Evolutionary conservation across 2,329 filamentous ascomycete species (phyloP).

Genomic region (Penicillium sp.): DNA sequence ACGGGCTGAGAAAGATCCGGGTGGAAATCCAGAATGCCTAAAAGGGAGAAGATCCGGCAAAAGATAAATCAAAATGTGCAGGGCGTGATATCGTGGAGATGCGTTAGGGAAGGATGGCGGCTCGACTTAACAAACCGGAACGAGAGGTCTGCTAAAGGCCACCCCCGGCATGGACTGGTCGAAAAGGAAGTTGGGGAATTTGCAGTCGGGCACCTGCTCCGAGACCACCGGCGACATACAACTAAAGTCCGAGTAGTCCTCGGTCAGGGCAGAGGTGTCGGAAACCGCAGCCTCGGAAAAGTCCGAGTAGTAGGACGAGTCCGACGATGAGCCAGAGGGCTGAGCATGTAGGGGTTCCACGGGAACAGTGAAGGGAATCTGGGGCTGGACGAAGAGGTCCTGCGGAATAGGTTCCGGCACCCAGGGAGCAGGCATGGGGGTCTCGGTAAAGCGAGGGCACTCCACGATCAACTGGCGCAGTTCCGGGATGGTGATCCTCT

Average conservation of each 20-base stretch:
- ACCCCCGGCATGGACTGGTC: slow-evolving; percentile 26
- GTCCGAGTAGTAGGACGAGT: slow-evolving; percentile 33
- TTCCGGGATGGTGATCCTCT: slow-evolving; percentile 74
- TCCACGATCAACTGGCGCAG: slow-evolving; percentile 69
- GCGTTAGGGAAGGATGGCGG: slow-evolving; percentile 8
- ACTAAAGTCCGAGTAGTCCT: slow-evolving; percentile 34
- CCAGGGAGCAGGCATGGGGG: slow-evolving; percentile 34
- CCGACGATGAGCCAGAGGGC: slow-evolving; percentile 34
- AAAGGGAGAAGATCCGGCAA: no score
- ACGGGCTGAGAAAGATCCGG: slow-evolving; percentile 1
- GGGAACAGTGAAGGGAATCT: slow-evolving; percentile 33
- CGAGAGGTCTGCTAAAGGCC: slow-evolving; percentile 21
- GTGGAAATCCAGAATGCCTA: slow-evolving; percentile 1
- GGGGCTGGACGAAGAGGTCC: slow-evolving; percentile 33
- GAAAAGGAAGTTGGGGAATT: slow-evolving; percentile 27
- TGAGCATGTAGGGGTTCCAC: slow-evolving; percentile 33
- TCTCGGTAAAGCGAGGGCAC: slow-evolving; percentile 65
- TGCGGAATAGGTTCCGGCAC: slow-evolving; percentile 35
- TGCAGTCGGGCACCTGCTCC: slow-evolving; percentile 28
- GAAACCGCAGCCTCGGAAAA: slow-evolving; percentile 39
- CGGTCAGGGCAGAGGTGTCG: slow-evolving; percentile 37
- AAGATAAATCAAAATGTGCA: background rate
- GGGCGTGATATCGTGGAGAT: slow-evolving; percentile 9
- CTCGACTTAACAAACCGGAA: slow-evolving; percentile 26
- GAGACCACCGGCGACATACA: slow-evolving; percentile 34